Evolutionary conservation across 495 filamentous ascomycete genomes (phyloP).

Genomic region (Penicillium paradoxum): DNA sequence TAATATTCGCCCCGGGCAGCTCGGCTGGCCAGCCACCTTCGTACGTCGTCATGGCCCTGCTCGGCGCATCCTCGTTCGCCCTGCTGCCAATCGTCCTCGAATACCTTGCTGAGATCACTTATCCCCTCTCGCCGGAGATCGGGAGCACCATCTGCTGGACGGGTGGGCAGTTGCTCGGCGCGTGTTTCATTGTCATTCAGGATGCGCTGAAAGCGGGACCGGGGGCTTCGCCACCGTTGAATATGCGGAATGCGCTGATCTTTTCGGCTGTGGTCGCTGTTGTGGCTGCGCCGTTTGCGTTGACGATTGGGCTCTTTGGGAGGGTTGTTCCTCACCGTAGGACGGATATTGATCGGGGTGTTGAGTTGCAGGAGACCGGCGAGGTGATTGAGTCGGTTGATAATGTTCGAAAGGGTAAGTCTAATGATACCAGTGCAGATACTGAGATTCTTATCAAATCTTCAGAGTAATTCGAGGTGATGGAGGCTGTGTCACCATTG

Average conservation of each 20-base stretch:
- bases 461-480: background rate
- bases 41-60: slow-evolving; percentile 60
- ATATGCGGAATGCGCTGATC: slow-evolving; percentile 70
- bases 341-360: slow-evolving; percentile 50
- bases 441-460: background rate
- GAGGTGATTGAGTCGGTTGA: background rate
- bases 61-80: slow-evolving; percentile 77
- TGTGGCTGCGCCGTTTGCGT: slow-evolving; percentile 59
- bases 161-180: slow-evolving; percentile 67
- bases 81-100: slow-evolving; percentile 83
- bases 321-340: slow-evolving; percentile 50
- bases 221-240: slow-evolving; percentile 51
- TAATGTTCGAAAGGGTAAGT: background rate
- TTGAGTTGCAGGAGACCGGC: slow-evolving; percentile 14
- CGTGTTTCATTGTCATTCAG: slow-evolving; percentile 74
- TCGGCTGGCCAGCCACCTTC: slow-evolving; percentile 58
- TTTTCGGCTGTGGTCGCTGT: slow-evolving; percentile 69
- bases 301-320: slow-evolving; percentile 64
- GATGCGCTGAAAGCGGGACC: slow-evolving; percentile 66
- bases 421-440: background rate
- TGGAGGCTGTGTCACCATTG: background rate
- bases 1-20: slow-evolving; percentile 77
- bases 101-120: slow-evolving; percentile 78
- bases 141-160: slow-evolving; percentile 78
- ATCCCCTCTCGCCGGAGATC: slow-evolving; percentile 84